Base-by-base conservation (phyloP, 2,329 filamentous ascomycete genomes). In the Sclerotinia spermophila region DNA sequence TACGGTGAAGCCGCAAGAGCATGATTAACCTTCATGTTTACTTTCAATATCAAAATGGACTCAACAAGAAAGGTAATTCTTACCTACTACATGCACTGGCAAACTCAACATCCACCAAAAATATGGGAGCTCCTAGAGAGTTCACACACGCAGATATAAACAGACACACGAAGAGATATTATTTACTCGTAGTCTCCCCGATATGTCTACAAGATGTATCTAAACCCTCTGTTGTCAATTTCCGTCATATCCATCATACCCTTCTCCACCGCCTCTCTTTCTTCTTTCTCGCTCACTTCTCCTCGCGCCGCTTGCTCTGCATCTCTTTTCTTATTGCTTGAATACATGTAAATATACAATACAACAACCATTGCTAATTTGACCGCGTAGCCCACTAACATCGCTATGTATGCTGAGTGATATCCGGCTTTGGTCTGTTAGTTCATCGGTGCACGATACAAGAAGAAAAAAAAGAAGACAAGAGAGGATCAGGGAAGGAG, bases 191-290 rank as follows among this genome's bases (percentile, higher is more conserved):
- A 6, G 21, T 27, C 7, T 17, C 35, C n/a, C 10, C 4, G 7
- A 27, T 1, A 53, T 45, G 33, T 33, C 38, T 70, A 69, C 40
- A 87, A 75, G 15, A 83, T 83, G 74, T 86, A 87, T 75, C 85
- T 80, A 73, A 87, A 87, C 0, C 82, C 84, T 74, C 82, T 84
- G 71, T 87, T 87, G 61, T 87, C 85, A 33, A 87, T 76, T 77
- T 87, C 85, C 0, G 86, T 87, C 78, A 83, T 79, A 76, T 87
- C 86, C 72, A 83, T 80, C 85, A 87, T 87, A 1, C 85, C 85
- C 68, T 79, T 81, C 75, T 87, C 85, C 45, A 87, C 82, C 0
- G 84, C 85, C 55, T 83, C 82, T 62, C 80, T 82, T 74, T 86
- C 84, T 58, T 84, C 81, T 44, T 84, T 82, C 5, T 81, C 79